Conservation (phyloP, 768 basidiomycete species). For the Leccinum obscurum region DNA sequence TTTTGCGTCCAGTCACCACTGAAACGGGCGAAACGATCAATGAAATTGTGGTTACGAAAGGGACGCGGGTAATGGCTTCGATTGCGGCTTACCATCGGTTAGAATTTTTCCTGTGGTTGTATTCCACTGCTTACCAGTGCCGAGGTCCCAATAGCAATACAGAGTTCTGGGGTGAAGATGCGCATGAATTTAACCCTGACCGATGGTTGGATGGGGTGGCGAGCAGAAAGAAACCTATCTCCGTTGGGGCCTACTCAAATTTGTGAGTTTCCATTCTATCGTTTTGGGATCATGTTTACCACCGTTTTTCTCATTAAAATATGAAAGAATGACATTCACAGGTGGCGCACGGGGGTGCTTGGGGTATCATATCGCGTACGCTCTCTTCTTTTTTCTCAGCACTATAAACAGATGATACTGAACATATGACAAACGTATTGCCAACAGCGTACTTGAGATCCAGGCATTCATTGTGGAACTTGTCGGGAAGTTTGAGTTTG, state of each 20-base stretch:
- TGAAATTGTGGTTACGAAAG: constrained; percentile 50
- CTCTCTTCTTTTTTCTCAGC: neutral
- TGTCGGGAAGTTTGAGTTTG: constrained; percentile 53
- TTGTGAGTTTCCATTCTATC: constrained; percentile 20
- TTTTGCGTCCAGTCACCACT: constrained; percentile 51
- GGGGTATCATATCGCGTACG: constrained; percentile 11
- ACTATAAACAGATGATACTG: neutral
- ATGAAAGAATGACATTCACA: constrained; percentile 17
- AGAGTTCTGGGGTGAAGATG: constrained; percentile 35
- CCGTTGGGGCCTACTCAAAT: constrained; percentile 31
- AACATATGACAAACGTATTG: neutral
- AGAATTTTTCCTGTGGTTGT: neutral
- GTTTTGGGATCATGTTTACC: neutral
- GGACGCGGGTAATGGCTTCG: constrained; percentile 44
- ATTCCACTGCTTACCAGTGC: neutral
- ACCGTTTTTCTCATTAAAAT: neutral
- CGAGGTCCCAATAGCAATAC: constrained; percentile 17
- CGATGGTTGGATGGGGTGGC: constrained; percentile 26
- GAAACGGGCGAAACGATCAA: constrained; percentile 43
- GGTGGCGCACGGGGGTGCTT: constrained; percentile 27
- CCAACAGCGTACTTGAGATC: neutral
- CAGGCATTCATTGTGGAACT: constrained; percentile 38
- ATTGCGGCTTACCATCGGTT: constrained; percentile 59
- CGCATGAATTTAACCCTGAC: constrained; percentile 33
- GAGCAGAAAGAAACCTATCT: constrained; percentile 18